Evolutionary conservation across 192 early-diverging fungal genomes (phyloP).

Genomic region (Backusella sp.): DNA sequence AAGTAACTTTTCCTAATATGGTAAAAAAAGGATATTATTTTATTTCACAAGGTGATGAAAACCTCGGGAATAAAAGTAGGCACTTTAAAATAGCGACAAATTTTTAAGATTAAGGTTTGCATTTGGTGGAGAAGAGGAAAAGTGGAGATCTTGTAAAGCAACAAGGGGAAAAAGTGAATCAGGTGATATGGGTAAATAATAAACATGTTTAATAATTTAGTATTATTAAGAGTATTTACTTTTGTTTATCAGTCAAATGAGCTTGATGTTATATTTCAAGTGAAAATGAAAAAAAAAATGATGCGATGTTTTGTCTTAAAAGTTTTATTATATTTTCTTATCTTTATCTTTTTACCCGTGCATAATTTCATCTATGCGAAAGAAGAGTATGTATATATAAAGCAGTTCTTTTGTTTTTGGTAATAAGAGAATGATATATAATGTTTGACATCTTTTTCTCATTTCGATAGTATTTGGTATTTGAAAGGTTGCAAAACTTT

Average conservation of each 20-base stretch:
- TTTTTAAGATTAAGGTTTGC: background rate
- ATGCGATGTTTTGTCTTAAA: background rate
- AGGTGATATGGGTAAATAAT: conserved; percentile 1
- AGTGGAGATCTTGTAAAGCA: background rate
- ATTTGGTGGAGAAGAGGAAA: background rate
- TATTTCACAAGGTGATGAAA: background rate
- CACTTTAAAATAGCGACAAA: background rate
- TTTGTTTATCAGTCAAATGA: background rate
- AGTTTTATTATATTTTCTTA: background rate
- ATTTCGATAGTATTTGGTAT: background rate
- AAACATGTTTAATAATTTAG: background rate
- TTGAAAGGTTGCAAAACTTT: background rate
- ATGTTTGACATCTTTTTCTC: background rate
- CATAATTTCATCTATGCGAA: background rate
- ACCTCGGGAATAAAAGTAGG: background rate
- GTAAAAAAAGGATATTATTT: background rate
- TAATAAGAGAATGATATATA: background rate
- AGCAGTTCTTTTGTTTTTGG: background rate
- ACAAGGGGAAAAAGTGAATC: background rate
- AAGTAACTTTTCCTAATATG: background rate
- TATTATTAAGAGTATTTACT: conserved; percentile 3
- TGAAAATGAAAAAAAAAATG: background rate
- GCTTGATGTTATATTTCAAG: background rate
- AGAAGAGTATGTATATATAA: background rate
- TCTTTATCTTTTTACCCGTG: background rate